A percentile compares a stretch with the other conserved stretches of the same genome.
These are phyloP conservation scores for Tolypocladium tropicale DNA, from an alignment of 2,329 filamentous ascomycete species.

Conservation along the genomic window DNA sequence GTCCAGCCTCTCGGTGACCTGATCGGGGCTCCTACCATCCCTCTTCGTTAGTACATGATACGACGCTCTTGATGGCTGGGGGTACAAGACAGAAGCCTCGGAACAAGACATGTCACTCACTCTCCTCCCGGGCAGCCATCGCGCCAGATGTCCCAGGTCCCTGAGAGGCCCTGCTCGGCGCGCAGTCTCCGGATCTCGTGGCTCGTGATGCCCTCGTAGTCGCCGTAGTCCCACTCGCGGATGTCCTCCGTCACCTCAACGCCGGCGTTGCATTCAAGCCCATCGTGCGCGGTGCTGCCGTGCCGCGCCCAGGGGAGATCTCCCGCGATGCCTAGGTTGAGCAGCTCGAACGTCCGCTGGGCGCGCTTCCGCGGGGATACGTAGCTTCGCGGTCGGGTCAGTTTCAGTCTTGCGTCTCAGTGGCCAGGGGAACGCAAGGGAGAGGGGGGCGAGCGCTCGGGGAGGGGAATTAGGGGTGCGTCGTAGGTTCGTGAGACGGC, in stretches of 20 bases:
- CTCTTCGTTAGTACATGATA: background rate
- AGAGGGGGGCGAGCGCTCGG: no score
- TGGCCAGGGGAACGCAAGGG: background rate
- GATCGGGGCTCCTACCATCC: constrained; percentile 48
- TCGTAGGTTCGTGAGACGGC: background rate
- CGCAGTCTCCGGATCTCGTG: constrained; percentile 53
- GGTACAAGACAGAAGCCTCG: no score
- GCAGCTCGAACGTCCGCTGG: constrained; percentile 81
- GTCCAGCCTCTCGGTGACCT: constrained; percentile 66
- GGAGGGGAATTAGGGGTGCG: background rate
- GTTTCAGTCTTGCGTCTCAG: constrained; percentile 4
- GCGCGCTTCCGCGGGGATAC: constrained; percentile 80
- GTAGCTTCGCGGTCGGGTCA: constrained; percentile 39
- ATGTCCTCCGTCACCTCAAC: constrained; percentile 63
- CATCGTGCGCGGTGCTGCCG: constrained; percentile 23
- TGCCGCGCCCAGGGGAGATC: constrained; percentile 59
- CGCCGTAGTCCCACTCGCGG: constrained; percentile 80
- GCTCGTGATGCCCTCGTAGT: constrained; percentile 74
- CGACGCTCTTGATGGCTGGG: accelerated
- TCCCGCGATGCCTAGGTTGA: constrained; percentile 61
- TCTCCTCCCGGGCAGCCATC: constrained; percentile 82
- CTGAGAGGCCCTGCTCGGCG: constrained; percentile 43
- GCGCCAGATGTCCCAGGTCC: constrained; percentile 76
- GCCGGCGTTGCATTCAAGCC: constrained; percentile 43
- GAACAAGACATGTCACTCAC: constrained; percentile 33